Conservation (phyloP, 176 grass and related monocot genomes). For the Rhynchospora breviuscula region DNA sequence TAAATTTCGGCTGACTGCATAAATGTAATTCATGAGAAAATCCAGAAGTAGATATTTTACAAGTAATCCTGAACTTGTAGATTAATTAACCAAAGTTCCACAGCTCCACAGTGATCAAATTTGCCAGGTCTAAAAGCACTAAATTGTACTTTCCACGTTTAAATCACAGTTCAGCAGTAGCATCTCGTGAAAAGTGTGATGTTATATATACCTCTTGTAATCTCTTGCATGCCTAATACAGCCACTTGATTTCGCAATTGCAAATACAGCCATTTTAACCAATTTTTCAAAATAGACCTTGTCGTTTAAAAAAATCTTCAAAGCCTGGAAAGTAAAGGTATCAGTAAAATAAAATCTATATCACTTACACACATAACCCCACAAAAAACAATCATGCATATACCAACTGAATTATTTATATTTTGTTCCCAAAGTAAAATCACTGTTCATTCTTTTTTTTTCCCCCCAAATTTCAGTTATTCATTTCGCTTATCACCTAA, state of each 20-base stretch:
- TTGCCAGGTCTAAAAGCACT: neutral
- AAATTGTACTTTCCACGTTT: neutral
- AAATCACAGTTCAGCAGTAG: neutral
- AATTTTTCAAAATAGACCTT: constrained; percentile 55
- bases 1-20: too few species aligned
- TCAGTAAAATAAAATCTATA: neutral
- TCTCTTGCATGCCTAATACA: neutral
- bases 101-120: neutral
- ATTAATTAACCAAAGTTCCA: neutral
- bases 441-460: too few species aligned
- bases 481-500: too few species aligned
- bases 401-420: neutral
- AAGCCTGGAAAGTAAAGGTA: constrained; percentile 41
- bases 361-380: neutral
- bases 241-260: constrained; percentile 31
- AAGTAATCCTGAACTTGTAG: neutral
- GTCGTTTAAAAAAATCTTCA: constrained; percentile 67
- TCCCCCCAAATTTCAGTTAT: too few species aligned
- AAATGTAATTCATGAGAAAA: too few species aligned
- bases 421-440: too few species aligned
- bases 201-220: constrained; percentile 6
- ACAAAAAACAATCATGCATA: neutral
- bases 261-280: constrained; percentile 35
- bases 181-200: neutral
- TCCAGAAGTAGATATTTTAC: too few species aligned